These are phyloP conservation scores for Heliocybe sulcata DNA, from an alignment of 1,284 basidiomycete species.

Conservation along the genomic window DNA sequence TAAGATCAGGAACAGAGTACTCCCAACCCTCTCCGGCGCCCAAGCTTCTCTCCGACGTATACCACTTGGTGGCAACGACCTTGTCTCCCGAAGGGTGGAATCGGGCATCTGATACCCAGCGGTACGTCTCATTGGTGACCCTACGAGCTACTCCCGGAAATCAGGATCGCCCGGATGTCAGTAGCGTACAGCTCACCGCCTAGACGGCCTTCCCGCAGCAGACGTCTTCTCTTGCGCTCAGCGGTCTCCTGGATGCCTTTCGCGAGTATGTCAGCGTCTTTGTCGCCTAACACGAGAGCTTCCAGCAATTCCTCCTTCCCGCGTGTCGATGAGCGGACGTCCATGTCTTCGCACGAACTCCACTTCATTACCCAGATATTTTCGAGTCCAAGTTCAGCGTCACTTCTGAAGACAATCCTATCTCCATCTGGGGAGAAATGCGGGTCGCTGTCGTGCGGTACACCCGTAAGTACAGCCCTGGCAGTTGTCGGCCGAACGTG, in stretches of 20 bases:
- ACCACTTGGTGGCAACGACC: slow-evolving; percentile 71
- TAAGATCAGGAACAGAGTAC: slow-evolving; percentile 45
- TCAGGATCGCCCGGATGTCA: not conserved
- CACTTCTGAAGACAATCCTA: slow-evolving; percentile 55
- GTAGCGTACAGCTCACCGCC: slow-evolving; percentile 30
- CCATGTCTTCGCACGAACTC: slow-evolving; percentile 54
- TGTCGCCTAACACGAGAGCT: slow-evolving; percentile 28
- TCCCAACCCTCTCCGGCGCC: slow-evolving; percentile 70
- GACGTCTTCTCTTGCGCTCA: slow-evolving; percentile 36
- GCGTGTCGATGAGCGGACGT: slow-evolving; percentile 29
- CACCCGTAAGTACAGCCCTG: slow-evolving; percentile 45
- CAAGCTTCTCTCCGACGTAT: slow-evolving; percentile 50
- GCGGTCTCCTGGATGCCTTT: slow-evolving; percentile 41
- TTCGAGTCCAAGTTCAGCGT: slow-evolving; percentile 63
- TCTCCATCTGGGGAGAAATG: slow-evolving; percentile 63
- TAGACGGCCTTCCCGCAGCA: slow-evolving; percentile 52
- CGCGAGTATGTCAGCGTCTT: slow-evolving; percentile 42
- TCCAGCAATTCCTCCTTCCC: slow-evolving; percentile 19
- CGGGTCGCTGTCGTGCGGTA: slow-evolving; percentile 65
- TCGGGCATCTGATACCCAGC: slow-evolving; percentile 59
- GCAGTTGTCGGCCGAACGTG: slow-evolving; percentile 25
- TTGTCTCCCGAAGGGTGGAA: slow-evolving; percentile 59
- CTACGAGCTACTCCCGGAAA: slow-evolving; percentile 36
- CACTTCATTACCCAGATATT: slow-evolving; percentile 68
- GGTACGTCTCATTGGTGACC: slow-evolving; percentile 67